Evolutionary conservation across 2,329 filamentous ascomycete genomes (phyloP).

Genomic region (Remersonia thermophila): DNA sequence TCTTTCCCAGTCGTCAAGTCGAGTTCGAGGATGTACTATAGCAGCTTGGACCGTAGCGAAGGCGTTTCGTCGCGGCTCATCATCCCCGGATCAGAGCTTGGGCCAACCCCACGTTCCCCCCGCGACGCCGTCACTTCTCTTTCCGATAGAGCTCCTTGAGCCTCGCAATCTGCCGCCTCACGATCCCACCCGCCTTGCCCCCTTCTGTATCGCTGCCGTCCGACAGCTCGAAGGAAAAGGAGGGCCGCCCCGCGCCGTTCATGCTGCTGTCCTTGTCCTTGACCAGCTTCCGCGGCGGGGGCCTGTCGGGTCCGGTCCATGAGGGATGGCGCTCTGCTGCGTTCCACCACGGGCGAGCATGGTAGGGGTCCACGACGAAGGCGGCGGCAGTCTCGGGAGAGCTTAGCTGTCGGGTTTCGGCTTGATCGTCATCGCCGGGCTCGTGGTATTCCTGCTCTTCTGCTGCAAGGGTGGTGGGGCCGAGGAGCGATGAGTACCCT

Average conservation of each 20-base stretch:
- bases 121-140: slow-evolving; percentile 10
- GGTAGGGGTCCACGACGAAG: too few relatives aligned
- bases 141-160: slow-evolving; percentile 14
- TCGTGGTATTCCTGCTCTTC: neutral
- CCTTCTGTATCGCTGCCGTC: slow-evolving; percentile 14
- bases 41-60: too few relatives aligned
- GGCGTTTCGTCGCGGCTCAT: too few relatives aligned
- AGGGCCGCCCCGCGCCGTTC: slow-evolving; percentile 13
- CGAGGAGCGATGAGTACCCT: slow-evolving; percentile 15
- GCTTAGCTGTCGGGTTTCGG: too few relatives aligned
- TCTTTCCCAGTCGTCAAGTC: too few relatives aligned
- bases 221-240: slow-evolving; percentile 14
- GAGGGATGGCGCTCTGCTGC: slow-evolving; percentile 9
- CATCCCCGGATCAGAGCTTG: too few relatives aligned
- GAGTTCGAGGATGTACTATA: too few relatives aligned
- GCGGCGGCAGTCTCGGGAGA: too few relatives aligned
- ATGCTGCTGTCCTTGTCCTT: slow-evolving; percentile 16
- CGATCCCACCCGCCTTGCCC: slow-evolving; percentile 15
- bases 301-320: slow-evolving; percentile 12
- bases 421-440: too few relatives aligned
- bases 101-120: too few relatives aligned
- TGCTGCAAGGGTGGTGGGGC: slow-evolving; percentile 3
- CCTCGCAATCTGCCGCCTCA: slow-evolving; percentile 13
- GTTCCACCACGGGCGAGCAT: slow-evolving; percentile 13
- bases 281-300: slow-evolving; percentile 15